Evolutionary conservation across 371 early-diverging fungal species (phyloP), one percentile per base, ranked within the genome.

Genomic region (Mucor velutinosus): DNA sequence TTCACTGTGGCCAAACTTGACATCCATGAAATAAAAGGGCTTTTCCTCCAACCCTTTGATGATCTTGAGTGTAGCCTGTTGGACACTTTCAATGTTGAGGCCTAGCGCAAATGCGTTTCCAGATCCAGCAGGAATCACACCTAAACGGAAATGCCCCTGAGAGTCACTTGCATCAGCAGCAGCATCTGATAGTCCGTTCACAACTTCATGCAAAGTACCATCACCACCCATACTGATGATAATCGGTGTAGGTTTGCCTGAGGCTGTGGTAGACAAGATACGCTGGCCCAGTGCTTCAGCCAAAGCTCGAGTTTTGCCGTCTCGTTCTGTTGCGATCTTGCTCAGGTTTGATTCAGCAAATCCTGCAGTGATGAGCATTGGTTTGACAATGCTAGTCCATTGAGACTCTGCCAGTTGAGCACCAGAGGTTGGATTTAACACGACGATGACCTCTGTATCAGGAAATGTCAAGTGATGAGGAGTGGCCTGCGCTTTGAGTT

Each of bases 41-140:
- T 69, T 64, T n/a, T 76, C 69, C 12, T 70, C 29, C 21, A 6
- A 12, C 0, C 72, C 74, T n/a, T 76, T 62, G 19, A 83, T 79
- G 29, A 83, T 72, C 25, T 64, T 68, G 8, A 81, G 61, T 3
- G 66, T 58, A 1, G 77, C 80, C n/a, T 79, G 77, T 35, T 73
- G 72, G 6, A 75, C 53, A 47, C 70, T 73, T 4, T 73, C 67
- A 30, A 77, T 62, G 1, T 62, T 51, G 14, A 83, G 51, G n/a
- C 81, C 76, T 35, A 76, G 60, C 0, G 84, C 73, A 65, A 81
- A 77, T 1, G 84, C 81, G 41, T 83, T 83, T 29, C 84, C 84
- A 7, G 81, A 79, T 11, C 84, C 84, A 17, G 65, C 58, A 23
- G 84, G 84, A 19, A 83, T 60, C 1, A 83, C 70, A 33, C 78